These are phyloP conservation scores for Sextonia rubra DNA, from an alignment of 164 flowering plant species.

Conservation along the genomic window DNA sequence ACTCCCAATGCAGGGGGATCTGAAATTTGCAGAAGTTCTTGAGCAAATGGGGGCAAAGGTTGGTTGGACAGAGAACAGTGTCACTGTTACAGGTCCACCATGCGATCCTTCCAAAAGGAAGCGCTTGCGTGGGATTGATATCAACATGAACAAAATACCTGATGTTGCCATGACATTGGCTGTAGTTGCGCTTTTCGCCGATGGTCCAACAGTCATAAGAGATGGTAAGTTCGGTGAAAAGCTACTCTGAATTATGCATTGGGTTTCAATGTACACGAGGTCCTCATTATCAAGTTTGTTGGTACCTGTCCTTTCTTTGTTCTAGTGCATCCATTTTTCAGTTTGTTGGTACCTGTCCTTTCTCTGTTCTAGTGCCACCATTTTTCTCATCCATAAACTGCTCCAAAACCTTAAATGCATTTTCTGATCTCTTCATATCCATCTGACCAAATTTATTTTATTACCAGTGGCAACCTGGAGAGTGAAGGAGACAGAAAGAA, in stretches of 20 bases:
- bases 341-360: too few relatives aligned
- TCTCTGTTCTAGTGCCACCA: too few relatives aligned
- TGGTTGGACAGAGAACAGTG: slow-evolving; percentile 93
- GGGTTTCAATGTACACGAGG: neutral
- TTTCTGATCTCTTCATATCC: neutral
- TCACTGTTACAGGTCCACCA: slow-evolving; percentile 89
- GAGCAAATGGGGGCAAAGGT: slow-evolving; percentile 96
- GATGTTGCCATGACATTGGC: slow-evolving; percentile 99
- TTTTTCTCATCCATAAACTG: too few relatives aligned
- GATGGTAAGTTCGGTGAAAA: slow-evolving; percentile 55
- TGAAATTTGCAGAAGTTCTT: slow-evolving; percentile 97
- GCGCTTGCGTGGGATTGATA: slow-evolving; percentile 73
- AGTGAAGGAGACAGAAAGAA: slow-evolving; percentile 96
- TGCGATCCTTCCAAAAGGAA: slow-evolving; percentile 49
- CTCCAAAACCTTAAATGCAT: neutral
- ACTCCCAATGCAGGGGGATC: slow-evolving; percentile 66
- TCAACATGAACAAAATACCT: slow-evolving; percentile 99
- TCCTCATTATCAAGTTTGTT: too few relatives aligned
- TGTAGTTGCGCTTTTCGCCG: slow-evolving; percentile 92
- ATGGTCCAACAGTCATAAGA: slow-evolving; percentile 96
- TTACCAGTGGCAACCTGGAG: slow-evolving; percentile 95
- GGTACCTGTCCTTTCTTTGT: too few relatives aligned
- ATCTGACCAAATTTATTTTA: slow-evolving; percentile 4
- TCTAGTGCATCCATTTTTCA: too few relatives aligned
- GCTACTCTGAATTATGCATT: neutral